A percentile compares a stretch with the other conserved stretches of the same genome.
Evolutionary conservation across 1,284 basidiomycete genomes (phyloP).

Genomic region (Serendipita sp.): DNA sequence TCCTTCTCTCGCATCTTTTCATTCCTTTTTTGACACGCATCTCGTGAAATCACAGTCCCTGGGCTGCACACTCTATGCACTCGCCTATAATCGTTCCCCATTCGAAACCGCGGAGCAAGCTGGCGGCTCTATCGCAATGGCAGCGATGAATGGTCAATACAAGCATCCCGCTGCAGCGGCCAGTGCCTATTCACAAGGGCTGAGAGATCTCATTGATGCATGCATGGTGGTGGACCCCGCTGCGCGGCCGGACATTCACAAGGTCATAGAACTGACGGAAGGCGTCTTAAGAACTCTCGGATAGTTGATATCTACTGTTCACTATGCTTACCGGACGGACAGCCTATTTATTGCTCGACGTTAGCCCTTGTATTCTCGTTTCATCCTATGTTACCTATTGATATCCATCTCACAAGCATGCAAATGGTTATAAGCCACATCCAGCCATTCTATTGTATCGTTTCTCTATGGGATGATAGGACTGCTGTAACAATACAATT

Average conservation of each 20-base stretch:
- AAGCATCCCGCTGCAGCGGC: conserved; percentile 53
- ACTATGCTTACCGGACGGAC: neutral
- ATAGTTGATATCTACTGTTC: neutral
- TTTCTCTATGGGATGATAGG: neutral
- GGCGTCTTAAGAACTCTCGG: neutral
- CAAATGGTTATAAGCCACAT: neutral
- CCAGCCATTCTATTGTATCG: neutral
- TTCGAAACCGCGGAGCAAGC: conserved; percentile 81
- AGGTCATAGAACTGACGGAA: conserved; percentile 30
- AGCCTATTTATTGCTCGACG: neutral
- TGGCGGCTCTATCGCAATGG: conserved; percentile 88
- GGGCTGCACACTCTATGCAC: conserved; percentile 80
- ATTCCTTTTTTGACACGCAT: neutral
- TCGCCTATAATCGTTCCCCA: conserved; percentile 84
- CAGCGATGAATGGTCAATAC: conserved; percentile 68
- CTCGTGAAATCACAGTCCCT: conserved; percentile 46
- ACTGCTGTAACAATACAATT: neutral
- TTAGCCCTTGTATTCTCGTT: conserved; percentile 14
- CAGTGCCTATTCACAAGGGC: conserved; percentile 54
- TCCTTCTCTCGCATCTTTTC: neutral
- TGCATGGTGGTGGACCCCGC: conserved; percentile 72
- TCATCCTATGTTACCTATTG: conserved; percentile 10
- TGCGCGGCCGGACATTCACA: conserved; percentile 70
- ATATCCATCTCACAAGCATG: neutral
- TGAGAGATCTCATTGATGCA: conserved; percentile 67